These are phyloP conservation scores for Lentinula sp. DNA, from an alignment of 768 basidiomycete species.

Conservation along the genomic window DNA sequence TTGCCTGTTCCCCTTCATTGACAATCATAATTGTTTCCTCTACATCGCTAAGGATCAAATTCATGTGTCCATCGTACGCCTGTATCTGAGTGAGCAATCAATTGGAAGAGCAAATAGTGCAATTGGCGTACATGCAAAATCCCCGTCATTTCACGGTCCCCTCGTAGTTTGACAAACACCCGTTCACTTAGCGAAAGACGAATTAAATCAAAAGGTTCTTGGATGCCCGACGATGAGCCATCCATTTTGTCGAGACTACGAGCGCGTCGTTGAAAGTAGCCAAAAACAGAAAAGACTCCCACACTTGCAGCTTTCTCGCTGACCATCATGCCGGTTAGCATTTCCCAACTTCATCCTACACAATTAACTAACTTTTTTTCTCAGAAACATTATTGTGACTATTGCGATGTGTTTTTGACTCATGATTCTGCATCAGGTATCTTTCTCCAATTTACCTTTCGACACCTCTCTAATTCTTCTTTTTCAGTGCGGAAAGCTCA, in stretches of 20 bases:
- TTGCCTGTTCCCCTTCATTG: slow-evolving; percentile 67
- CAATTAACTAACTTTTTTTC: slow-evolving; percentile 6
- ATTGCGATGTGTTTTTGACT: slow-evolving; percentile 90
- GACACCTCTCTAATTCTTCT: slow-evolving; percentile 13
- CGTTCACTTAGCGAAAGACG: slow-evolving; percentile 94
- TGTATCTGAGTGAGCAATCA: slow-evolving; percentile 25
- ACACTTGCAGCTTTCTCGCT: slow-evolving; percentile 11
- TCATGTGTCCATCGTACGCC: slow-evolving; percentile 99
- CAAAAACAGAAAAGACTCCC: not conserved
- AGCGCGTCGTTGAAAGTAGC: slow-evolving; percentile 9
- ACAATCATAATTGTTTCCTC: slow-evolving; percentile 97
- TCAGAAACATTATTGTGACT: slow-evolving; percentile 92
- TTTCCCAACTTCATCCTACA: slow-evolving; percentile 9
- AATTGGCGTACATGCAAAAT: slow-evolving; percentile 68
- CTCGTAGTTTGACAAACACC: slow-evolving; percentile 95
- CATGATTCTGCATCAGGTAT: slow-evolving; percentile 90
- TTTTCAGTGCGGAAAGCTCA: slow-evolving; percentile 90
- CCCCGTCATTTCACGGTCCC: slow-evolving; percentile 88
- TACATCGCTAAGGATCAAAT: slow-evolving; percentile 94
- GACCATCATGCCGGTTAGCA: slow-evolving; percentile 58
- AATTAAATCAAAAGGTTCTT: slow-evolving; percentile 97
- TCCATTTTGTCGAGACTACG: slow-evolving; percentile 45
- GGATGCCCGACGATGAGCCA: slow-evolving; percentile 65
- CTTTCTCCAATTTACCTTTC: slow-evolving; percentile 12
- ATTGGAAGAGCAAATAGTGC: slow-evolving; percentile 8